Percentiles rank a stretch among this genome's conserved stretches.
These are phyloP conservation scores for Trichoderma aggressivum DNA, from an alignment of 2,329 filamentous ascomycete genomes.

Conservation along the genomic window DNA sequence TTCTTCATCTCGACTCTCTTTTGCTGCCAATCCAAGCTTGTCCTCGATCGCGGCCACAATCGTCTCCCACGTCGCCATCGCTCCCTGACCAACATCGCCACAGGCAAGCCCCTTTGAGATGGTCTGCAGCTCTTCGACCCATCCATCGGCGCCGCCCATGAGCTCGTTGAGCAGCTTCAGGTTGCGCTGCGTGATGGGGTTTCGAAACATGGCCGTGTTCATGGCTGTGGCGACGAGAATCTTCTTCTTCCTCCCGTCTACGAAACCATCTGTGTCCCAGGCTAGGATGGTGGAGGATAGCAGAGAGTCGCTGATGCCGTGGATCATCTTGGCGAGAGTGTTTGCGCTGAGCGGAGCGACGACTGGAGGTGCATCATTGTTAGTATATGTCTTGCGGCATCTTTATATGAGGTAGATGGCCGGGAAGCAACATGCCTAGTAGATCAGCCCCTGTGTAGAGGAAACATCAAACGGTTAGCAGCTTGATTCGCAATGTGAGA, in stretches of 20 bases:
- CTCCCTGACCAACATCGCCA: conserved; percentile 77
- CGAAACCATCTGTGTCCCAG: conserved; percentile 73
- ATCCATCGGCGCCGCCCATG: conserved; percentile 57
- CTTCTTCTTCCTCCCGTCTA: conserved; percentile 57
- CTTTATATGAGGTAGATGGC: background rate
- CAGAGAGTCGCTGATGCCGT: conserved; percentile 75
- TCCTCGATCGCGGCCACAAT: conserved; percentile 66
- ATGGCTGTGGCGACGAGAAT: conserved; percentile 79
- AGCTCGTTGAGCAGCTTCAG: conserved; percentile 66
- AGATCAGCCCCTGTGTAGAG: conserved; percentile 59
- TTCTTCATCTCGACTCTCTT: background rate
- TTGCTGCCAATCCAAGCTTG: conserved; percentile 34
- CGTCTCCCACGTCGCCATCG: conserved; percentile 76
- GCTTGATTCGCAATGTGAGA: background rate
- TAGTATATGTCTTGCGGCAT: background rate
- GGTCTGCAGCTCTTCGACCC: conserved; percentile 67
- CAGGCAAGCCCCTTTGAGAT: conserved; percentile 78
- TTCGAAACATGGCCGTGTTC: conserved; percentile 88
- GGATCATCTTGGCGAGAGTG: conserved; percentile 76
- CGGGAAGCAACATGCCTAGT: conserved; percentile 20
- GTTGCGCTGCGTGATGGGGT: conserved; percentile 75
- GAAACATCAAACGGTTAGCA: background rate
- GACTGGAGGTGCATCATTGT: conserved; percentile 44
- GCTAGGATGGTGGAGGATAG: conserved; percentile 73
- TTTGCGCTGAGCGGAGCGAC: conserved; percentile 83